phyloP scores from a whole-genome alignment of 208 protist genomes.

The Histomonas meleagridis region DNA sequence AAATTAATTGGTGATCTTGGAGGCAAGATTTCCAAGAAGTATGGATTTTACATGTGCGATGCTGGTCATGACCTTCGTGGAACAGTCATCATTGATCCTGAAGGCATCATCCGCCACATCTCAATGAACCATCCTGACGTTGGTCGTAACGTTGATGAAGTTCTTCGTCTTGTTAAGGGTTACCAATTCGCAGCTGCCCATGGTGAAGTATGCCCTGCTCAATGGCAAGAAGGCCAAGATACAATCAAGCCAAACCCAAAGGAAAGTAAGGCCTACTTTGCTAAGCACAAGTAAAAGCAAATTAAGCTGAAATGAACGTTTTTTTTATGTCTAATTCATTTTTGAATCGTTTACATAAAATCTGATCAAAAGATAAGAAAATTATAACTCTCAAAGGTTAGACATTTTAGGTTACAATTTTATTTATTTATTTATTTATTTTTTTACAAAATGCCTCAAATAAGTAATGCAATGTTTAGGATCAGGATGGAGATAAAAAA shows the following conservation, averaged over 20 bases:
- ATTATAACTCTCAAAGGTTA: too few species aligned
- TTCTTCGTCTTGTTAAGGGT: neutral
- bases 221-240: neutral
- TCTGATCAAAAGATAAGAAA: too few species aligned
- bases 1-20: slow-evolving; percentile 81
- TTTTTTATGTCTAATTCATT: too few species aligned
- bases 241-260: slow-evolving; percentile 35
- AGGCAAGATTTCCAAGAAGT: slow-evolving; percentile 69
- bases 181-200: neutral
- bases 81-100: neutral
- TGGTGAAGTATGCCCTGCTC: slow-evolving; percentile 18
- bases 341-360: too few species aligned
- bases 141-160: neutral
- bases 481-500: too few species aligned
- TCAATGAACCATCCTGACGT: neutral
- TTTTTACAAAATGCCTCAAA: too few species aligned
- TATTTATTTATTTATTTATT: too few species aligned
- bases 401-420: too few species aligned
- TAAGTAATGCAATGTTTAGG: too few species aligned
- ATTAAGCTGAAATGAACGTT: too few species aligned
- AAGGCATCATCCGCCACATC: neutral
- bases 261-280: neutral
- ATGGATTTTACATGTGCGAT: slow-evolving; percentile 71
- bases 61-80: neutral
- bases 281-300: too few species aligned